A percentile compares a stretch with the other conserved stretches of the same genome.
phyloP scores from a whole-genome alignment of 139 green algal species.

The Ettlia oleoabundans region DNA sequence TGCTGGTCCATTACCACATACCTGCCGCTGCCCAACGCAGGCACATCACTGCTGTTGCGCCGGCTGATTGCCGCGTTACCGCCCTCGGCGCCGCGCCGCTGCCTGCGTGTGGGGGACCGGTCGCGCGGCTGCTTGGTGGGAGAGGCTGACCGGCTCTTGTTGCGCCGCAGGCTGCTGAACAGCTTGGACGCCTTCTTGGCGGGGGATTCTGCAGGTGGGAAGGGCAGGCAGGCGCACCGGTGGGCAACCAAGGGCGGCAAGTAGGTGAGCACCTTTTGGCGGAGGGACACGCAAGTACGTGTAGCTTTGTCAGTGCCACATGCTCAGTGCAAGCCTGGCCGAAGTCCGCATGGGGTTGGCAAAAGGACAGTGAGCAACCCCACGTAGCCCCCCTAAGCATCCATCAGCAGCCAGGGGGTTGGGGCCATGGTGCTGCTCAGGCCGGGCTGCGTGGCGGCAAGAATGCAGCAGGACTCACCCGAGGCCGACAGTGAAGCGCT shows the following conservation, averaged over 20 bases:
- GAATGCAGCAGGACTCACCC: background rate
- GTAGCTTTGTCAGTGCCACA: too few relatives aligned
- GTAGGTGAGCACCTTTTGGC: too few relatives aligned
- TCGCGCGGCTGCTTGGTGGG: conserved; percentile 15
- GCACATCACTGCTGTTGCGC: conserved; percentile 18
- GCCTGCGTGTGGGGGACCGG: background rate
- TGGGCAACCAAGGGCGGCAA: background rate
- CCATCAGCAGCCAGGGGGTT: too few relatives aligned
- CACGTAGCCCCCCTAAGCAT: too few relatives aligned
- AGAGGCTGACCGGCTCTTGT: conserved; percentile 12
- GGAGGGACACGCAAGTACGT: too few relatives aligned
- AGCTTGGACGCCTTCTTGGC: conserved; percentile 15
- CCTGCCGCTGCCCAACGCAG: too few relatives aligned
- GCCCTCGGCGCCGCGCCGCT: background rate
- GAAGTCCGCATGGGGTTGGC: background rate
- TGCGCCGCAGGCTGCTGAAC: conserved; percentile 33
- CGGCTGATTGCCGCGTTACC: background rate
- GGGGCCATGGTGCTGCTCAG: too few relatives aligned
- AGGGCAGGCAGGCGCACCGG: background rate
- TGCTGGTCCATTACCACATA: background rate
- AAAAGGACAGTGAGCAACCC: too few relatives aligned
- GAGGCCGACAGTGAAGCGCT: background rate
- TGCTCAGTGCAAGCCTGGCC: background rate
- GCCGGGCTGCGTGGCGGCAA: background rate
- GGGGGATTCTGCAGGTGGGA: background rate